Conservation (phyloP, 306 rosid species). For the Castanea crenata region DNA sequence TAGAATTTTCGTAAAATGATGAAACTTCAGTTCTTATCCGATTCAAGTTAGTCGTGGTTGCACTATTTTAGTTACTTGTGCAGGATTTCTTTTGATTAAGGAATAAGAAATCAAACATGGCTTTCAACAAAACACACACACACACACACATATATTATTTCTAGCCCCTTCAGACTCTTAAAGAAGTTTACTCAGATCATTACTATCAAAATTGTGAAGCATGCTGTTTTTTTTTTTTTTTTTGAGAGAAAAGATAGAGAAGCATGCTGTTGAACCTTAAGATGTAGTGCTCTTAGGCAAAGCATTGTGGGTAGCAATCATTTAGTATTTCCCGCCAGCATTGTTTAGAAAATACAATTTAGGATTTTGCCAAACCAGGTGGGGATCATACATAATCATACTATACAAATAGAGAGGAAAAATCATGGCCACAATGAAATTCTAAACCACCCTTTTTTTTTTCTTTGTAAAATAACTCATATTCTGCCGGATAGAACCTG, state of each 20-base stretch:
- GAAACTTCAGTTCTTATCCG: neutral
- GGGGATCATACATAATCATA: too few relatives aligned
- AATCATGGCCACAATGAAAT: too few relatives aligned
- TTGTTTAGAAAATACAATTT: too few relatives aligned
- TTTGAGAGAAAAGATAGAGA: neutral
- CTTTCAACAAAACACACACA: neutral
- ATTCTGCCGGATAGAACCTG: too few relatives aligned
- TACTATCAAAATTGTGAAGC: too few relatives aligned
- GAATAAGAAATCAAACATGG: neutral
- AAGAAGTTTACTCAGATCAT: neutral
- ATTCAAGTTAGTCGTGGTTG: slow-evolving; percentile 2
- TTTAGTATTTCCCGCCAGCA: neutral
- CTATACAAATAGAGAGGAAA: too few relatives aligned
- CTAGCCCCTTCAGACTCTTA: neutral
- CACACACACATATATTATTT: too few relatives aligned
- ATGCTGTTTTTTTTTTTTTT: too few relatives aligned
- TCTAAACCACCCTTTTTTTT: too few relatives aligned
- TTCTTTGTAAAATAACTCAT: too few relatives aligned
- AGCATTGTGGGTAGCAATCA: neutral
- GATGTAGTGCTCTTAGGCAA: neutral
- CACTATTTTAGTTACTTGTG: neutral
- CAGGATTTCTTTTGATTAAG: neutral
- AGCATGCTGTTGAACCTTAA: neutral
- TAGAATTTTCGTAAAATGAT: neutral
- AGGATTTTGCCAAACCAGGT: too few relatives aligned